These are phyloP conservation scores for Solanum peruvianum DNA, from an alignment of 257 asterid genomes.

Conservation along the genomic window DNA sequence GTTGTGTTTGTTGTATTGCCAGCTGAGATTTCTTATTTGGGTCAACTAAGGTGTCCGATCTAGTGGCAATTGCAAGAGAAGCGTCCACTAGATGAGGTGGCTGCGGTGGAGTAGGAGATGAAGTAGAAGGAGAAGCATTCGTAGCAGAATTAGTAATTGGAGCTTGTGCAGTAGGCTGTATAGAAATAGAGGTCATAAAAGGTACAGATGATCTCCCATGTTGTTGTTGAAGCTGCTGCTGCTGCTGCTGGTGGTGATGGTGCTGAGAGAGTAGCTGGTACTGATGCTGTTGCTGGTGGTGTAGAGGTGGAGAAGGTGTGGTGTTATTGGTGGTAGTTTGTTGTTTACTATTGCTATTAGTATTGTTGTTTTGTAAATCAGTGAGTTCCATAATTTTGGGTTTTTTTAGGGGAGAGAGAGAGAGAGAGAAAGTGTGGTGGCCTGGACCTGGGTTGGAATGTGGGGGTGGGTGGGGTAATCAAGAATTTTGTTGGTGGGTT, in stretches of 20 bases:
- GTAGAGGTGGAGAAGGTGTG: slow-evolving; percentile 15
- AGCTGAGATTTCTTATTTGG: slow-evolving; percentile 11
- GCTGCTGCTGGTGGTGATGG: slow-evolving; percentile 11
- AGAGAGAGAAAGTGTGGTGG: neutral
- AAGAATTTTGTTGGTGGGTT: slow-evolving; percentile 49
- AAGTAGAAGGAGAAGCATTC: slow-evolving; percentile 7
- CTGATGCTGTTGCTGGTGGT: slow-evolving; percentile 13
- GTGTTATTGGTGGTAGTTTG: slow-evolving; percentile 8
- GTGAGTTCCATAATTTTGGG: slow-evolving; percentile 40
- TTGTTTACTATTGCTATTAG: neutral
- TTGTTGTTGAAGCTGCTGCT: neutral
- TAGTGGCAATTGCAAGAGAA: slow-evolving; percentile 50
- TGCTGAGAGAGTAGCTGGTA: neutral
- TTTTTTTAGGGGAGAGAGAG: neutral
- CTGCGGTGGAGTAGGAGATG: slow-evolving; percentile 12
- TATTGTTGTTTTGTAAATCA: slow-evolving; percentile 26
- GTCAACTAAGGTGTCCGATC: slow-evolving; percentile 37
- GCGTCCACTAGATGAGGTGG: slow-evolving; percentile 33
- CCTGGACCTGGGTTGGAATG: neutral
- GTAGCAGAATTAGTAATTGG: neutral
- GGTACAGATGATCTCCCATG: slow-evolving; percentile 21
- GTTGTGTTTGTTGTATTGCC: neutral
- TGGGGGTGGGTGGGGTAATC: slow-evolving; percentile 25
- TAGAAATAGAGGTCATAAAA: slow-evolving; percentile 21
- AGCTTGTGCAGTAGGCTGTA: slow-evolving; percentile 1